Evolutionary conservation across 768 basidiomycete species (phyloP), one percentile per base, ranked within the genome.

Genomic region (Collybia mongolica): DNA sequence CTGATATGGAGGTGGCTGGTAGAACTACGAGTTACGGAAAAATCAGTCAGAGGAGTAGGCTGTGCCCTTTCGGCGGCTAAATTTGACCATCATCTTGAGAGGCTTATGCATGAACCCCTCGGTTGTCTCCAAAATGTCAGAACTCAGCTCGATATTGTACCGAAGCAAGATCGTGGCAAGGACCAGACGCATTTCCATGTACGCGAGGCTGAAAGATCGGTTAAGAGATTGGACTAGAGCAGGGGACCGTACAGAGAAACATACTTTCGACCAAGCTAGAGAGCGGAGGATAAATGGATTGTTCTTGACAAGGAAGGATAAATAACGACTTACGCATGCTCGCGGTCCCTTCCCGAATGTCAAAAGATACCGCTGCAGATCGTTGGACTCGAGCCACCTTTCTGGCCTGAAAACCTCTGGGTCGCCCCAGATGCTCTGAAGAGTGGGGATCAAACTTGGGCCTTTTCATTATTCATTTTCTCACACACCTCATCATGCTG

Each of bases 391-490:
- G 1, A 70, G 54, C 71, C 71, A 72, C 3, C 71, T 52, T 48
- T 72, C 72, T 1, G 70, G 70, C 17, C 70, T 49, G 55, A 70
- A 72, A 11, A 44, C 56, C 22, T 62, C 54, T 2, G 65, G 59
- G 49, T 72, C 63, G 6, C 69, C 69, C 70, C 71, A 71, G 18
- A 69, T 58, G 2, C 46, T 48, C 1, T 55, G 36, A 40, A 32
- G 14, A 12, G 11, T 32, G 32, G 11, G 32, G 14, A 32, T 32
- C 14, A 32, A 32, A 32, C 11, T 32, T 11, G 32, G 7, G 24
- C 11, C 7, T 32, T 14, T 11, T 32, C 3, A 9, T 3, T 3
- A 5, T 32, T 9, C 11, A 6, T 32, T 11, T 32, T 14, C 32
- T 9, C 32, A 32, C 32, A 9, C 2, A 32, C 52, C 22, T 47